These are phyloP conservation scores for Boletus subluridellus DNA, from an alignment of 1,284 basidiomycete species.

Conservation along the genomic window DNA sequence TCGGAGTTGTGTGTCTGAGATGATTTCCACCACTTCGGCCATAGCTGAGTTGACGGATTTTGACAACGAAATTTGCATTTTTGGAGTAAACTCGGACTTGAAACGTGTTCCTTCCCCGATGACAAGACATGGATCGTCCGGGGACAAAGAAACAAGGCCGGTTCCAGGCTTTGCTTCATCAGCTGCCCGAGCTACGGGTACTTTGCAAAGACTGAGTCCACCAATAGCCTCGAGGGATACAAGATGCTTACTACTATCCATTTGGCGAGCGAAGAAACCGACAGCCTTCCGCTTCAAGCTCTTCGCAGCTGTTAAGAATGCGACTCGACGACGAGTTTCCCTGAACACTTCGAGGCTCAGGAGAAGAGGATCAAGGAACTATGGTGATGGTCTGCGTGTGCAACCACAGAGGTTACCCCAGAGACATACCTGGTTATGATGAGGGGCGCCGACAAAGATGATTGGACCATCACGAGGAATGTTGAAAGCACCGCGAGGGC, in stretches of 20 bases:
- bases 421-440: slow-evolving; percentile 83
- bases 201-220: slow-evolving; percentile 42
- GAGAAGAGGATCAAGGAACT: slow-evolving; percentile 96
- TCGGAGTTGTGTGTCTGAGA: slow-evolving; percentile 82
- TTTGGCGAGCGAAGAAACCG: slow-evolving; percentile 80
- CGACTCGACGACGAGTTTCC: slow-evolving; percentile 81
- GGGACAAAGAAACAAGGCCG: slow-evolving; percentile 72
- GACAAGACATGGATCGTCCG: slow-evolving; percentile 75
- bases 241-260: slow-evolving; percentile 81
- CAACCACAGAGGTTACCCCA: slow-evolving; percentile 1
- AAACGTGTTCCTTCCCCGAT: slow-evolving; percentile 83
- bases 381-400: slow-evolving; percentile 6
- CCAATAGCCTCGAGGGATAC: not conserved
- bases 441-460: slow-evolving; percentile 95
- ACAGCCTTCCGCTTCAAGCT: slow-evolving; percentile 81
- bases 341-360: slow-evolving; percentile 85
- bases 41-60: slow-evolving; percentile 76
- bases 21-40: slow-evolving; percentile 84
- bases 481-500: slow-evolving; percentile 92
- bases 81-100: slow-evolving; percentile 70
- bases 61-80: slow-evolving; percentile 86
- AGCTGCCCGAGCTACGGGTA: slow-evolving; percentile 90
- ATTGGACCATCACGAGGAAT: slow-evolving; percentile 91
- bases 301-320: slow-evolving; percentile 92
- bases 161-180: slow-evolving; percentile 81